Conservation (phyloP, 1,284 basidiomycete genomes). For the Moesziomyces globuligerus region DNA sequence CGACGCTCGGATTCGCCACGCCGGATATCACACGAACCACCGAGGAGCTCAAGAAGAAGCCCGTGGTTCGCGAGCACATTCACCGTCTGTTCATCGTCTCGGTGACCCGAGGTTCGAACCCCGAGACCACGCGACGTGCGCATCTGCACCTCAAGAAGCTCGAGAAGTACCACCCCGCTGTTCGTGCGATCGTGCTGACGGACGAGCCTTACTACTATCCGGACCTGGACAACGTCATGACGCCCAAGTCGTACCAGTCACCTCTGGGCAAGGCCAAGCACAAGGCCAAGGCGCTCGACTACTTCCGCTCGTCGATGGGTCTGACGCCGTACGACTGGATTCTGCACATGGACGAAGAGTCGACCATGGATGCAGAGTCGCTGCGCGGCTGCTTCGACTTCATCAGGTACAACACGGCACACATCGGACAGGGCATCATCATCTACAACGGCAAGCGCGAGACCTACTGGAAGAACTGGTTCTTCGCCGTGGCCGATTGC, state of each 20-base stretch:
- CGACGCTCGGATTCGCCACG: conserved; percentile 64
- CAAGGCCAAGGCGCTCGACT: conserved; percentile 69
- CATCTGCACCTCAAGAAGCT: conserved; percentile 68
- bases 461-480: conserved; percentile 69
- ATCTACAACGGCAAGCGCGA: conserved; percentile 68
- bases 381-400: conserved; percentile 69
- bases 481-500: conserved; percentile 69
- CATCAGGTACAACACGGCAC: conserved; percentile 68
- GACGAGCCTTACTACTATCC: conserved; percentile 69
- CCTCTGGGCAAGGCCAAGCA: conserved; percentile 69
- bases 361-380: conserved; percentile 68
- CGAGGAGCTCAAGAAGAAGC: conserved; percentile 66
- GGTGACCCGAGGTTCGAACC: conserved; percentile 69
- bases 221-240: conserved; percentile 69
- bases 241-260: conserved; percentile 68
- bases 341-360: conserved; percentile 69
- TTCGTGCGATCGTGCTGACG: conserved; percentile 68
- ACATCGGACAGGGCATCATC: conserved; percentile 69
- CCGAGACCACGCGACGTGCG: conserved; percentile 67
- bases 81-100: conserved; percentile 68
- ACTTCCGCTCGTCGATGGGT: conserved; percentile 68
- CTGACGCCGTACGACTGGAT: conserved; percentile 69
- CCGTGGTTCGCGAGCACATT: conserved; percentile 68
- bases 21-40: conserved; percentile 68
- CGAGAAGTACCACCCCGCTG: conserved; percentile 69